These are phyloP conservation scores for Cystobasidium slooffiae DNA, from an alignment of 1,284 basidiomycete species.

Conservation along the genomic window DNA sequence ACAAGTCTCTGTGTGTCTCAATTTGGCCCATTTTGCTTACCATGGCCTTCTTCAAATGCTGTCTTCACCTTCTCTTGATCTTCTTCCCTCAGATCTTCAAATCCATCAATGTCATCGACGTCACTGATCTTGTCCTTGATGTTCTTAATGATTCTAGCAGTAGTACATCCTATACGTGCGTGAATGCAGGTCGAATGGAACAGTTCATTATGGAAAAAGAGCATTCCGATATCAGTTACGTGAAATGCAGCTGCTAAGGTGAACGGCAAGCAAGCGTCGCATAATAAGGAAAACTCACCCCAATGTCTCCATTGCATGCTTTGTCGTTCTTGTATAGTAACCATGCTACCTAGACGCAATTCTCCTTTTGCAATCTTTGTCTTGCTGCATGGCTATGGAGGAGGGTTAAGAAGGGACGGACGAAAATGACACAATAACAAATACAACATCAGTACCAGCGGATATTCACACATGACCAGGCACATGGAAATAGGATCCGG, in stretches of 20 bases:
- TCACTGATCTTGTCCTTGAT: slow-evolving; percentile 32
- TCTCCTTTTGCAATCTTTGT: slow-evolving; percentile 54
- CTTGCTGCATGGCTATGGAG: slow-evolving; percentile 53
- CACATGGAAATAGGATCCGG: no score
- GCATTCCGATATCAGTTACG: not conserved
- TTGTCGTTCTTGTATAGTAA: slow-evolving; percentile 51
- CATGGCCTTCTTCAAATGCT: slow-evolving; percentile 46
- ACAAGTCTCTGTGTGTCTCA: not conserved
- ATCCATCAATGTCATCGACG: slow-evolving; percentile 48
- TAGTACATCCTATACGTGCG: not conserved
- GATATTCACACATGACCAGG: no score
- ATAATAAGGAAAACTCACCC: slow-evolving; percentile 1
- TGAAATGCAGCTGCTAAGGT: not conserved
- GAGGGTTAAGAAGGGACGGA: not conserved
- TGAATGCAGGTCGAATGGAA: not conserved
- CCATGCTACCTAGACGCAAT: slow-evolving; percentile 54
- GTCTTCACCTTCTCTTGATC: slow-evolving; percentile 49
- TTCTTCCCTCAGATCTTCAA: slow-evolving; percentile 48
- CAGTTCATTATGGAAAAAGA: not conserved
- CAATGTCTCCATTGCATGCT: slow-evolving; percentile 24
- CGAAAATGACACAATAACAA: not conserved
- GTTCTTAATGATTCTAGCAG: not conserved
- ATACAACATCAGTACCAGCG: no score
- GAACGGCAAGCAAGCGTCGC: not conserved
- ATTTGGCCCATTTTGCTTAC: slow-evolving; percentile 15